These are phyloP conservation scores for Onygenales sp. DNA, from an alignment of 2,329 filamentous ascomycete genomes.

Conservation along the genomic window DNA sequence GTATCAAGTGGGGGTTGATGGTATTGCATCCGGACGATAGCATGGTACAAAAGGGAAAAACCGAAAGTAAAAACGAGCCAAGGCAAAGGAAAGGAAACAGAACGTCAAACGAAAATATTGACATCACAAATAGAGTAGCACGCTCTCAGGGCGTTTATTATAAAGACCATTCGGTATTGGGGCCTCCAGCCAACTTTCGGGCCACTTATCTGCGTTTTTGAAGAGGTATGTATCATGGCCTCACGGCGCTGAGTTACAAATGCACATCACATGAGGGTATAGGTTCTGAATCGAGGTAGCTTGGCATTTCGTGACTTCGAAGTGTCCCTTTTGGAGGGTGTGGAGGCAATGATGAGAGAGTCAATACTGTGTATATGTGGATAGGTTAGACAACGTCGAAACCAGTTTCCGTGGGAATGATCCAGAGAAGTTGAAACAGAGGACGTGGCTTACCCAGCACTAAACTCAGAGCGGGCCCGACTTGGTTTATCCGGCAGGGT, in stretches of 20 bases:
- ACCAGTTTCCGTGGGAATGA: neutral
- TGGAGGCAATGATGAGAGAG: neutral
- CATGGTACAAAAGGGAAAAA: too few relatives aligned
- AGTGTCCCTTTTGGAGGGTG: neutral
- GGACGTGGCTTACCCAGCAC: neutral
- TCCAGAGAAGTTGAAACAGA: too few relatives aligned
- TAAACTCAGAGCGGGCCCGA: neutral
- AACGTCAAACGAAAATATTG: too few relatives aligned
- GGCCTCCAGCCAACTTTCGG: too few relatives aligned
- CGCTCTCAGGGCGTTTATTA: too few relatives aligned
- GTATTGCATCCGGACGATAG: too few relatives aligned
- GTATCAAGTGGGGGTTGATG: too few relatives aligned
- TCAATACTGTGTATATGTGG: neutral
- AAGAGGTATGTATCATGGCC: neutral
- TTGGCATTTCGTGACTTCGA: neutral
- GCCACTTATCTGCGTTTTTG: neutral
- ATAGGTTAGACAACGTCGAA: neutral
- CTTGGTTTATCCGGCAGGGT: neutral
- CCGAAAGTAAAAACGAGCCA: too few relatives aligned
- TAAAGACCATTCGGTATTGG: too few relatives aligned
- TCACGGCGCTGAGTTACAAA: neutral
- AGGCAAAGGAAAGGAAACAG: too few relatives aligned
- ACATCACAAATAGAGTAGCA: too few relatives aligned
- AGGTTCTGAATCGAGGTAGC: neutral
- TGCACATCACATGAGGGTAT: neutral